Evolutionary conservation across 2,329 filamentous ascomycete species (phyloP).

Genomic region (Exophiala alcalophila): DNA sequence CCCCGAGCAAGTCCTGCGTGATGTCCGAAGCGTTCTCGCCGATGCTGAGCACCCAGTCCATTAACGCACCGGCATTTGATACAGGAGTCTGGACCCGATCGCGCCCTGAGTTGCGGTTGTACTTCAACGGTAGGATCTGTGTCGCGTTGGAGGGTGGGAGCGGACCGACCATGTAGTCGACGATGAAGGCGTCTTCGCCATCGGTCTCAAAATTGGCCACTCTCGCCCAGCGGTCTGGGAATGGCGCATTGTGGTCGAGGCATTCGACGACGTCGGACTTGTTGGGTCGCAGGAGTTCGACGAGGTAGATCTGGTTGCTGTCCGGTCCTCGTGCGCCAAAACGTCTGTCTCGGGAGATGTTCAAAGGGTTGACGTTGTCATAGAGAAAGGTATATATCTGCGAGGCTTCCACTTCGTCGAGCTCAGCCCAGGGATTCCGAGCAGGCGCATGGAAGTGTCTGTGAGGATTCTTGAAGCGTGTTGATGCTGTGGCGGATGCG

Average conservation of each 20-base stretch:
- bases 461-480: slow-evolving; percentile 6
- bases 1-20: slow-evolving; percentile 29
- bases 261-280: slow-evolving; percentile 49
- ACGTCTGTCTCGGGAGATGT: background rate
- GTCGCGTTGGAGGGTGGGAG: slow-evolving; percentile 44
- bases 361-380: slow-evolving; percentile 1
- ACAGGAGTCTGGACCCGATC: slow-evolving; percentile 31
- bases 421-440: slow-evolving; percentile 19
- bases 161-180: slow-evolving; percentile 49
- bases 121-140: slow-evolving; percentile 41
- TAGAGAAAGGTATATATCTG: slow-evolving; percentile 19
- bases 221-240: slow-evolving; percentile 46
- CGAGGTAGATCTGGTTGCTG: slow-evolving; percentile 49
- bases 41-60: slow-evolving; percentile 25
- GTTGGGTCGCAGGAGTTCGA: slow-evolving; percentile 51
- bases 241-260: slow-evolving; percentile 38
- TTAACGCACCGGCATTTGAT: slow-evolving; percentile 32
- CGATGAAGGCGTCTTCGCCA: slow-evolving; percentile 14
- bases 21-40: slow-evolving; percentile 29
- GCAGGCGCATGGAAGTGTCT: slow-evolving; percentile 19
- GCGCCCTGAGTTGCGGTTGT: slow-evolving; percentile 45
- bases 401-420: slow-evolving; percentile 17
- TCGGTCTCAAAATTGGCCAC: slow-evolving; percentile 39
- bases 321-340: background rate
- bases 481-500: background rate